phyloP scores from a whole-genome alignment of 2,329 filamentous ascomycete genomes.

The Fusarium tupiense region DNA sequence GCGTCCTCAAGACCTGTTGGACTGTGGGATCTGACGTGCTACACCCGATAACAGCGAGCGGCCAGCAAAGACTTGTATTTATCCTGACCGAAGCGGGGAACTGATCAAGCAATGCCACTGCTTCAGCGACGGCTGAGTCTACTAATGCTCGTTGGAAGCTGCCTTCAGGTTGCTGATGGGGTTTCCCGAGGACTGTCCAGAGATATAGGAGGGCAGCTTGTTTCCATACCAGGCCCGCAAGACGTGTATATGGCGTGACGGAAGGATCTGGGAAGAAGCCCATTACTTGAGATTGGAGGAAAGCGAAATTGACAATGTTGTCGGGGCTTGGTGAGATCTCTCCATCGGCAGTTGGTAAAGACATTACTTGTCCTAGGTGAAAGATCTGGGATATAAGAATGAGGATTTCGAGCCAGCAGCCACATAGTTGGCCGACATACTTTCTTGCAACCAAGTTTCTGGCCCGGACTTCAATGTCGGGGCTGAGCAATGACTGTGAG shows the following conservation, averaged over 20 bases:
- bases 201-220: slow-evolving; percentile 57
- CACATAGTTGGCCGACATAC: slow-evolving; percentile 51
- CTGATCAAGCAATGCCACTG: slow-evolving; percentile 45
- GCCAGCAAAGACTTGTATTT: slow-evolving; percentile 54
- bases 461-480: slow-evolving; percentile 45
- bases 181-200: slow-evolving; percentile 47
- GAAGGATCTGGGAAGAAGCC: slow-evolving; percentile 50
- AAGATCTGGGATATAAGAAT: slow-evolving; percentile 53
- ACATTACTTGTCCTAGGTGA: slow-evolving; percentile 54
- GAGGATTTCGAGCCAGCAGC: slow-evolving; percentile 53
- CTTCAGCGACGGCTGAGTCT: slow-evolving; percentile 44
- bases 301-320: slow-evolving; percentile 55
- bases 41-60: slow-evolving; percentile 51
- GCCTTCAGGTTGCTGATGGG: slow-evolving; percentile 33
- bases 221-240: slow-evolving; percentile 56
- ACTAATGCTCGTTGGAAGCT: slow-evolving; percentile 41
- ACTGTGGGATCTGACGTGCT: slow-evolving; percentile 49
- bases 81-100: slow-evolving; percentile 48
- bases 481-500: slow-evolving; percentile 46
- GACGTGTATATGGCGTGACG: slow-evolving; percentile 49
- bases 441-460: slow-evolving; percentile 42
- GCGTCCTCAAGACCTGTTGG: slow-evolving; percentile 47
- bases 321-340: slow-evolving; percentile 48
- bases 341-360: slow-evolving; percentile 45
- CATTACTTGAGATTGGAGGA: slow-evolving; percentile 54